Evolutionary conservation across 1,139 yeast species (phyloP), one percentile per base, ranked within the genome.

Genomic region (Saccharomyces pastorianus): DNA sequence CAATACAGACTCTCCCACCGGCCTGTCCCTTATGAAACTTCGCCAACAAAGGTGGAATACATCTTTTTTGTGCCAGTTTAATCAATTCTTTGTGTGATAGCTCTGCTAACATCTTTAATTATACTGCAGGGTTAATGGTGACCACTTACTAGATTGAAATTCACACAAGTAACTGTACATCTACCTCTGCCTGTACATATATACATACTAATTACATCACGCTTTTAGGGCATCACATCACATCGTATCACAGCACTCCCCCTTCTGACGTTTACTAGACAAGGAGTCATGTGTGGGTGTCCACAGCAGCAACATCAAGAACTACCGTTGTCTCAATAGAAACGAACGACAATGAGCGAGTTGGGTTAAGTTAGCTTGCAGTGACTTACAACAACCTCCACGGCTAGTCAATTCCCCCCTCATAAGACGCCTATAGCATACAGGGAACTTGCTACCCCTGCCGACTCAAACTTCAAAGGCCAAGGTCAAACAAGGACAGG

Each of bases 11-110:
- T 57, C 89, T 77, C 4, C 98, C 98, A 2, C 91, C 88, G 62
- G 80, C 76, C 71, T 93, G 98, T 46, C 99, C 99, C 68, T 93
- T 93, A 71, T 93, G 87, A 68, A 87, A 85, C 6, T 71, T 63
- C 4, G 88, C 81, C 6, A 79, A 73, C 46, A 93, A 73, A 7
- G 97, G 97, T 50, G 96, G 98, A 14, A 93, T 76, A 50, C 67
- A 64, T 28, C 87, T 67, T 46, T 73, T 73, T 54, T 77, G 76
- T 14, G 85, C 80, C 49, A 80, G 62, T 23, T 70, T 68, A 25
- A 82, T 63, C 53, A 83, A 65, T 58, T 83, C 84, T 51, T 69
- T 72, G 42, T 77, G 80, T 11, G 65, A 54, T 29, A 61, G 52
- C 51, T 58, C 59, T 6, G 60, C 55, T 13, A 65, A 49, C 59